Evolutionary conservation across 257 asterid genomes (phyloP), one percentile per base, ranked within the genome.

Genomic region (Solanum bulbocastanum): DNA sequence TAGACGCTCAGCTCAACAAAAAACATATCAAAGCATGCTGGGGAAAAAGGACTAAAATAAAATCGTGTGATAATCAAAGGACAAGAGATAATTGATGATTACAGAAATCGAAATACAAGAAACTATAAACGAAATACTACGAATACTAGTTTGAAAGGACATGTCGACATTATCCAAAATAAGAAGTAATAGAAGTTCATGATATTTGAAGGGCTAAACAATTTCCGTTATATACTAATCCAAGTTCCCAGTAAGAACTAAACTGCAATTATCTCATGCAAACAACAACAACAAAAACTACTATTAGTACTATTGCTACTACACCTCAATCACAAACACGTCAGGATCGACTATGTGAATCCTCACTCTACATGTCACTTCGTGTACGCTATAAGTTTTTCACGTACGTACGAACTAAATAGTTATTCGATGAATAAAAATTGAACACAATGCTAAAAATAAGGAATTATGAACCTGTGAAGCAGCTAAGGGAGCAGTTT

Each of bases 401-500:
- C 65, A 11, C 5, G 1, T 66, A 66, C 73, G 4, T 36, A 62
- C 25, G 82, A 65, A 52, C 44, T 49, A n/a, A 52, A 65, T 39
- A 42, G 62, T 66, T 85, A 5, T 40, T 23, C 6, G 79, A 0
- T 58, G 68, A 4, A 62, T 62, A 23, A n/a, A 62, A 10, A 0
- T 10, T 23, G 32, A 62, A 62, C 32, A 62, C 27, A 62, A 10
- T 62, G 69, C 69, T 62, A 20, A 75, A 49, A 56, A 2, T 83
- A 75, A 75, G 85, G 52, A 40, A 1, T 56, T 0, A 27, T 30
- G 87, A 56, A 96, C 99, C 97, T 91, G 87, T 35, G 98, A 93
- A 86, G 99, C 96, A 84, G 96, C 98, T 58, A 82, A 83, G 0
- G 99, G 99, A 49, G 99, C 99, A 76, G 99, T 95, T 91, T 95